Base-by-base conservation (phyloP, 345 rosid species). In the Nasturtium officinale region DNA sequence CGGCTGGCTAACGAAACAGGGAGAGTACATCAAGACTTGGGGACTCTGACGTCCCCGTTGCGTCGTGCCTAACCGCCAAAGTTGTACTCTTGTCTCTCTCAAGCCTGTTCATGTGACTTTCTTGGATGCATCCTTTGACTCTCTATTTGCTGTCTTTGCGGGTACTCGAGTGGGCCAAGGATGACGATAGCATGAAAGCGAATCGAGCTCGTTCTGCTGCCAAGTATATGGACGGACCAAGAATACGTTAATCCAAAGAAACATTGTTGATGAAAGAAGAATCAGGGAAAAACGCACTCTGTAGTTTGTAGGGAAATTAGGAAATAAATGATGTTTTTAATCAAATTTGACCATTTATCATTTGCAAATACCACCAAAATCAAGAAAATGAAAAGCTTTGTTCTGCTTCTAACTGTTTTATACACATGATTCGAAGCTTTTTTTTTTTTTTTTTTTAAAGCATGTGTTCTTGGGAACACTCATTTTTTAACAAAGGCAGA, bases 121-220 rank as follows among this genome's bases (percentile, higher is more conserved):
- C 33, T 40, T 3, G 15, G n/a, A n/a, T n/a, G n/a, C n/a, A n/a
- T n/a, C n/a, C n/a, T n/a, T n/a, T n/a, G n/a, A n/a, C 68, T 51
- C 33, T 72, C 21, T 20, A 52, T 32, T 32, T 6, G 35, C 35
- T 32, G 35, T 32, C 35, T 48, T 13, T 35, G 6, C 28, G 89
- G 97, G 87, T 90, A 64, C 68, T 87, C 26, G 94, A 89, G 78
- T 86, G 92, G 77, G 97, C 94, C 1, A 90, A 90, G 57, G 94
- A 93, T 82, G 92, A 92, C 9, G 87, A 84, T 83, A 9, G 11
- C 38, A 33, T 33, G 11, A 9, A 33, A 33, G 10, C 38, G 11
- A 33, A 33, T 9, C 38, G 38, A 33, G 38, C 38, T 32, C 35
- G 96, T 75, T 89, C 90, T 9, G 87, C 89, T 32, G 89, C 91